Conservation (phyloP, 2,329 filamentous ascomycete species). For the Beauveria pseudobassiana region DNA sequence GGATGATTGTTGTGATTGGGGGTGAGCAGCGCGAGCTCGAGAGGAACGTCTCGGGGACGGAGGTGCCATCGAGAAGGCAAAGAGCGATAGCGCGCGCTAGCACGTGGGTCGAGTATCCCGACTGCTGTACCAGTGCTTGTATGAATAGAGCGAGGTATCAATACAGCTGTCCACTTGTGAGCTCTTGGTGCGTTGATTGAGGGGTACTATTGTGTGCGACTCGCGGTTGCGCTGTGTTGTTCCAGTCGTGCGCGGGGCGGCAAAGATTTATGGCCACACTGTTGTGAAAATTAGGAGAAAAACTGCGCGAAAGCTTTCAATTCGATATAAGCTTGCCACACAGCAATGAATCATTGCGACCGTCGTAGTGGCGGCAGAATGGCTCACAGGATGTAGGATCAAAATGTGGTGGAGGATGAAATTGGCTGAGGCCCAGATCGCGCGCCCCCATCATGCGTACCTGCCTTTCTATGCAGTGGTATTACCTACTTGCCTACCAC, state of each 20-base stretch:
- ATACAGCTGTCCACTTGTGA: neutral
- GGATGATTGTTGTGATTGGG: conserved; percentile 69
- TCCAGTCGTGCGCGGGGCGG: neutral
- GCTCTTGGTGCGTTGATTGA: conserved; percentile 2
- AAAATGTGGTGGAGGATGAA: neutral
- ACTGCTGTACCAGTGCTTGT: neutral
- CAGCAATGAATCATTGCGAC: neutral
- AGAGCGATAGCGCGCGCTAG: neutral
- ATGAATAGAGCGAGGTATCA: neutral
- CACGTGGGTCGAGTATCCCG: conserved; percentile 22
- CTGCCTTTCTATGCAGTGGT: too few species aligned
- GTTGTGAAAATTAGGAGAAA: neutral
- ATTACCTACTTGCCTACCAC: neutral
- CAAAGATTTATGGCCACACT: neutral
- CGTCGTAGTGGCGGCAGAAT: neutral
- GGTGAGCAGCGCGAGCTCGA: conserved; percentile 75
- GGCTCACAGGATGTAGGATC: neutral
- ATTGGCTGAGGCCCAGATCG: neutral
- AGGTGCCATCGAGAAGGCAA: conserved; percentile 46
- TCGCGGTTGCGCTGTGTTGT: neutral
- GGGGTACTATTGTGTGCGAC: neutral
- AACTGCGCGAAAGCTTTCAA: neutral
- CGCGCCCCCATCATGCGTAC: neutral
- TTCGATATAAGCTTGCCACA: neutral
- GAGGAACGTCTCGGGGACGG: conserved; percentile 79